Evolutionary conservation across 495 filamentous ascomycete species (phyloP), one percentile per base, ranked within the genome.

Genomic region (Neurospora sp.): DNA sequence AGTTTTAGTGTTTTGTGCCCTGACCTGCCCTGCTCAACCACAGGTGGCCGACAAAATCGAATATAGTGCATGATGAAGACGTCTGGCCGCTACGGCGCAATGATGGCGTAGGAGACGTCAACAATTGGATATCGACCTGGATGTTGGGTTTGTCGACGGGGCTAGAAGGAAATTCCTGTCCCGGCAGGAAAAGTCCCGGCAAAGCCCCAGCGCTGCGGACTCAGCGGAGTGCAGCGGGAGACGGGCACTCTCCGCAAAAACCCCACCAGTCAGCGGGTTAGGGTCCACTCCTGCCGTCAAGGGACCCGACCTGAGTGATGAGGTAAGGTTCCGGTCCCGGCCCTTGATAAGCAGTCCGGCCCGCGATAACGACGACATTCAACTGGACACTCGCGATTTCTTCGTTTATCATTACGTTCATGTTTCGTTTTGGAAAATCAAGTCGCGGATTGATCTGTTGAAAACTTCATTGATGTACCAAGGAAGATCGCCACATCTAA

Each of bases 11-110:
- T 41, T 69, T 83, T 82, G 39, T 80, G 80, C 3, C 54, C 54
- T 72, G 79, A 79, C 70, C 83, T 35, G 11, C 74, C 72, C 23
- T 75, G 75, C 70, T 81, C 83, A 71, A 87, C 75, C 73, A 83
- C 83, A 0, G 92, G 90, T 1, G 90, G 83, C 70, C 94, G 92
- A 42, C 94, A 81, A 72, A 94, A 89, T 38, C 92, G 90, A 73
- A 94, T 88, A 83, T 95, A 96, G 77, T 93, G 90, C 89, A 90
- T 90, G 18, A 1, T 66, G 27, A 35, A 66, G 27, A 37, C 6
- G 69, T 71, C 18, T n/a, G n/a, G n/a, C n/a, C 46, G 46, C 46
- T 12, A 23, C 7, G 48, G 48, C 48, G 20, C 48, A 1, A 59
- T 27, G 48, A 59, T 27, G 46, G 10, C 20, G 11, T 59, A 59